A percentile compares a stretch with the other conserved stretches of the same genome.
Evolutionary conservation across 1,284 basidiomycete genomes (phyloP).

Genomic region (Cutaneotrichosporon mucoides): DNA sequence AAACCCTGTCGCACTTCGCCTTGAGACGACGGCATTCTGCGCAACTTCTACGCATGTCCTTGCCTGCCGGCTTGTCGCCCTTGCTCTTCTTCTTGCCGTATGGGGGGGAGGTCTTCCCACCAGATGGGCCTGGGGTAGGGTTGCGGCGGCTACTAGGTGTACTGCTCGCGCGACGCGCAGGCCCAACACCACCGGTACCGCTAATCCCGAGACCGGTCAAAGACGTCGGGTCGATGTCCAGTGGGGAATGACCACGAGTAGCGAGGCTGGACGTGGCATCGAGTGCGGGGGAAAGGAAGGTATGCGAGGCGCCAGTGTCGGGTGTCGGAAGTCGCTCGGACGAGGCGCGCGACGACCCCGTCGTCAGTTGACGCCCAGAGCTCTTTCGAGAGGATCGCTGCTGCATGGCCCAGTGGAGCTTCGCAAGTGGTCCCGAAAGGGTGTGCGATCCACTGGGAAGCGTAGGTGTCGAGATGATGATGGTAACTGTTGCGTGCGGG

Average conservation of each 20-base stretch:
- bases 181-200: neutral
- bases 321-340: neutral
- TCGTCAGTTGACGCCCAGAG: neutral
- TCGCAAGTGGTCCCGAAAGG: neutral
- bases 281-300: neutral
- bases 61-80: conserved; percentile 15
- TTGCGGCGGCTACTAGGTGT: neutral
- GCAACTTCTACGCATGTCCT: conserved; percentile 38
- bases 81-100: conserved; percentile 8
- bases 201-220: conserved; percentile 28
- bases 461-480: neutral
- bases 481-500: neutral
- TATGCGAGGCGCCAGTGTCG: neutral
- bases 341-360: neutral
- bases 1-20: conserved; percentile 43
- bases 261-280: neutral
- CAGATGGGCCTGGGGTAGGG: neutral
- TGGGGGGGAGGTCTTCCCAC: neutral
- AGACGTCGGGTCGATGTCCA: conserved; percentile 2
- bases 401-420: neutral
- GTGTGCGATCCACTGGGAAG: neutral
- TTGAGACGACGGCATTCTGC: conserved; percentile 43
- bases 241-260: neutral
- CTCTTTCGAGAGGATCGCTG: neutral
- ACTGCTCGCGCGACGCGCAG: neutral